Evolutionary conservation across 2,329 filamentous ascomycete species (phyloP).

Genomic region (Fusarium chuoi): DNA sequence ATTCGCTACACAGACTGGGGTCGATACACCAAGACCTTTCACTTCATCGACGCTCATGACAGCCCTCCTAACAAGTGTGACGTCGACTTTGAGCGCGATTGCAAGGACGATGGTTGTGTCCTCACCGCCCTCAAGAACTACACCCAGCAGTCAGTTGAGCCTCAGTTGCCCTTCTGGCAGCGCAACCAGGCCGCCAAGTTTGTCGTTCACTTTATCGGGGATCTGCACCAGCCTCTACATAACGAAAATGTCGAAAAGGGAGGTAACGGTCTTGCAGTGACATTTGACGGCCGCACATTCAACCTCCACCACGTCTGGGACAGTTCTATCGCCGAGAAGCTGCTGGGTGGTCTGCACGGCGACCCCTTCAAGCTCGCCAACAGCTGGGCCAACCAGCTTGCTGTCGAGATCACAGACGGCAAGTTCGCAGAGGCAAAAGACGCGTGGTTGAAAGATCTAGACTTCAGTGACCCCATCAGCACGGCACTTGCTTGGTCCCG

Average conservation of each 20-base stretch:
- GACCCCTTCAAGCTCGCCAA: constrained; percentile 61
- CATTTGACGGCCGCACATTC: constrained; percentile 64
- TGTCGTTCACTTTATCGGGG: constrained; percentile 74
- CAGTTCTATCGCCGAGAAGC: constrained; percentile 72
- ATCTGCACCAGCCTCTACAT: constrained; percentile 76
- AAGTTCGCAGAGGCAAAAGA: constrained; percentile 62
- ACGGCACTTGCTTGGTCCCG: constrained; percentile 72
- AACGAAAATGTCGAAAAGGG: constrained; percentile 71
- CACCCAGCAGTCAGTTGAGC: constrained; percentile 64
- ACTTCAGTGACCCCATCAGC: constrained; percentile 62
- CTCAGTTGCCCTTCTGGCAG: constrained; percentile 55
- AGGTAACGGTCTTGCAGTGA: constrained; percentile 75
- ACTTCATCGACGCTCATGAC: constrained; percentile 77
- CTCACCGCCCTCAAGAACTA: constrained; percentile 70
- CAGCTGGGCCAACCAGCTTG: constrained; percentile 67
- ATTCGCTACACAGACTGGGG: constrained; percentile 73
- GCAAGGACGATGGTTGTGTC: constrained; percentile 70
- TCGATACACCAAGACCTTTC: constrained; percentile 69
- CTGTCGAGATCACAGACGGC: constrained; percentile 64
- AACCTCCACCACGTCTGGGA: constrained; percentile 83
- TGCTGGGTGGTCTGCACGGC: constrained; percentile 65
- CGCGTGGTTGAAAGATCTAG: constrained; percentile 67
- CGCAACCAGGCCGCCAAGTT: constrained; percentile 72
- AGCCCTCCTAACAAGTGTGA: constrained; percentile 66
- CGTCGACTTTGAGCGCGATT: constrained; percentile 69